phyloP scores from a whole-genome alignment of 371 early-diverging fungal genomes.

The Saksenaea vasiformis region DNA sequence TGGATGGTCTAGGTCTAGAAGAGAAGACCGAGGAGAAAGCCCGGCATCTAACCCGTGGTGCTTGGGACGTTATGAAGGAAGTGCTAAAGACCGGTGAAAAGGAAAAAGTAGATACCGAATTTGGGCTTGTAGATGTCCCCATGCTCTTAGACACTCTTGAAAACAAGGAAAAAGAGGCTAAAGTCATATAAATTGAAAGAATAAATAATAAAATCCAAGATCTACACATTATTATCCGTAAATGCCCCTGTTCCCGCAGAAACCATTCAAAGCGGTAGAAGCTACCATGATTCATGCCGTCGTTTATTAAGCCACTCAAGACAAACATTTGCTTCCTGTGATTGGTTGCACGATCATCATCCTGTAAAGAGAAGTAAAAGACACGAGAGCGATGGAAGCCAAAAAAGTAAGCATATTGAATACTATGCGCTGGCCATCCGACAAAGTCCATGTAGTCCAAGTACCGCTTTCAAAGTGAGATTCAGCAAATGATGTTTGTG shows the following conservation, averaged over 20 bases:
- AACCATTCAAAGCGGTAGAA: too few relatives aligned
- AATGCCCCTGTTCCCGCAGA: too few relatives aligned
- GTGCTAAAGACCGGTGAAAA: constrained; percentile 10
- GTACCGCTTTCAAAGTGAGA: constrained; percentile 67
- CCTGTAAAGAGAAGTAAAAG: background rate
- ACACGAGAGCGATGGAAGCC: background rate
- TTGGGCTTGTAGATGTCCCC: constrained; percentile 27
- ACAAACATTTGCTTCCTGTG: background rate
- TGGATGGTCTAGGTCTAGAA: constrained; percentile 40
- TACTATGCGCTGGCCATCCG: background rate
- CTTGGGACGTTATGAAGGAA: constrained; percentile 22
- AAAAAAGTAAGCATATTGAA: background rate
- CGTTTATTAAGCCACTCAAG: background rate
- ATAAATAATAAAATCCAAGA: too few relatives aligned
- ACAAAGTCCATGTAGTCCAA: constrained; percentile 10
- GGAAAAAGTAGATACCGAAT: constrained; percentile 29
- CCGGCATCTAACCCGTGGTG: constrained; percentile 31
- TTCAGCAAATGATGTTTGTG: constrained; percentile 98
- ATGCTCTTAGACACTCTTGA: background rate
- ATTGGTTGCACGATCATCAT: background rate
- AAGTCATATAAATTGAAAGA: background rate
- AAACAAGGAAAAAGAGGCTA: background rate
- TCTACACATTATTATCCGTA: too few relatives aligned
- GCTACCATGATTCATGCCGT: too few relatives aligned
- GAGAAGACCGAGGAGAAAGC: constrained; percentile 21